Percentiles rank a stretch among this genome's conserved stretches.
These are phyloP conservation scores for Suhomyces kilbournensis DNA, from an alignment of 805 yeast species.

Conservation along the genomic window DNA sequence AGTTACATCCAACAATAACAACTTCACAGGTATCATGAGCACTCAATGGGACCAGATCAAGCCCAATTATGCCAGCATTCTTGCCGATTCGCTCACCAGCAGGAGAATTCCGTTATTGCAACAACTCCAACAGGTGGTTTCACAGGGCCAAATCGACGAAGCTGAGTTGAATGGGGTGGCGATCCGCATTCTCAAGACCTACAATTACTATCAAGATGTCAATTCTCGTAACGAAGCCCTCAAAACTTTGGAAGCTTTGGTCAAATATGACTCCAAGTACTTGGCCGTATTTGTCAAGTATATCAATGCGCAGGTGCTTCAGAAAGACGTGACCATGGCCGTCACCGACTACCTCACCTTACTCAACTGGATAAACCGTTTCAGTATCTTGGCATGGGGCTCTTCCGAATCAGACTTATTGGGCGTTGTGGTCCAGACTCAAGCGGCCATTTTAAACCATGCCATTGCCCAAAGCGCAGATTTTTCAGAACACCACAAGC, in stretches of 20 bases:
- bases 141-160: conserved; percentile 17
- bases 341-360: conserved; percentile 55
- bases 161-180: conserved; percentile 21
- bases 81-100: conserved; percentile 35
- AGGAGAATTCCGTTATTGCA: conserved; percentile 33
- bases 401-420: conserved; percentile 16
- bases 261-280: conserved; percentile 29
- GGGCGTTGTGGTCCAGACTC: conserved; percentile 24
- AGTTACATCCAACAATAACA: too few relatives aligned
- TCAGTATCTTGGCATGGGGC: conserved; percentile 16
- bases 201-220: conserved; percentile 48
- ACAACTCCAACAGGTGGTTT: conserved; percentile 19
- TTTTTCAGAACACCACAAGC: conserved; percentile 8
- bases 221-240: conserved; percentile 44
- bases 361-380: conserved; percentile 54
- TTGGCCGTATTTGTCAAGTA: conserved; percentile 37
- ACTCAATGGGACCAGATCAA: conserved; percentile 22
- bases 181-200: conserved; percentile 43
- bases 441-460: conserved; percentile 37
- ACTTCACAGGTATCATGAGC: neutral
- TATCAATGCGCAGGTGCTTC: conserved; percentile 30
- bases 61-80: conserved; percentile 17
- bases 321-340: conserved; percentile 42
- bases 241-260: conserved; percentile 36
- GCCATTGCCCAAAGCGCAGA: conserved; percentile 8